Percentiles rank a stretch among this genome's conserved stretches.
These are phyloP conservation scores for Coemansia sp. DNA, from an alignment of 192 early-diverging fungal species.

Conservation along the genomic window DNA sequence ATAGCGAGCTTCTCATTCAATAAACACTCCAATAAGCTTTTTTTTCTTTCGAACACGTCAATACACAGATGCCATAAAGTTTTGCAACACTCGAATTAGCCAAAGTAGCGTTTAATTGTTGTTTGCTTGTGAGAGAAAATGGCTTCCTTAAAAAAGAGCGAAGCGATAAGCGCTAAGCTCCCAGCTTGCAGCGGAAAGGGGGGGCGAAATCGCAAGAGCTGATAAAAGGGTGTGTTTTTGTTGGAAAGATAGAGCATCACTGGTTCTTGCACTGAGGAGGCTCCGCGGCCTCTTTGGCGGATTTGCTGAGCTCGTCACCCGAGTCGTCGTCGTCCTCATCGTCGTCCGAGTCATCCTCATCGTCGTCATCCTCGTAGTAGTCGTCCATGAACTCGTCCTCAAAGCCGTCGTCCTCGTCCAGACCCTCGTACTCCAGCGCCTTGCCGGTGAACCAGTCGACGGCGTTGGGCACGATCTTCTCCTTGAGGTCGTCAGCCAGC, in stretches of 20 bases:
- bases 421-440: constrained; percentile 76
- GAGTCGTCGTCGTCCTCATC: constrained; percentile 45
- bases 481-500: constrained; percentile 97
- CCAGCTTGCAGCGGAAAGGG: too few relatives aligned
- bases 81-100: too few relatives aligned
- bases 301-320: constrained; percentile 45
- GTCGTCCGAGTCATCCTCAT: constrained; percentile 42
- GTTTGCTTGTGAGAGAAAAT: too few relatives aligned
- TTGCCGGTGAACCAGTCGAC: constrained; percentile 99
- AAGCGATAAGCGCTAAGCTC: too few relatives aligned
- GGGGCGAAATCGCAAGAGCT: too few relatives aligned
- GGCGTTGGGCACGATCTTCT: constrained; percentile 93
- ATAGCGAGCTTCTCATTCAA: constrained; percentile 48
- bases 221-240: not conserved
- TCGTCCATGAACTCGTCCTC: constrained; percentile 47
- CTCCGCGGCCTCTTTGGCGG: constrained; percentile 52
- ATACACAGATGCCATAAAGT: too few relatives aligned
- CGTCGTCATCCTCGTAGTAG: constrained; percentile 50
- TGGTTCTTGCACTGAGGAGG: constrained; percentile 58
- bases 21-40: constrained; percentile 8
- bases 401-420: constrained; percentile 39
- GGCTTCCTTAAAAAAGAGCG: constrained; percentile 2
- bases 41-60: not conserved
- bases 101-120: too few relatives aligned
- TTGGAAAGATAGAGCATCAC: too few relatives aligned